phyloP scores from a whole-genome alignment of 257 asterid genomes.

The Capsicum baccatum region DNA sequence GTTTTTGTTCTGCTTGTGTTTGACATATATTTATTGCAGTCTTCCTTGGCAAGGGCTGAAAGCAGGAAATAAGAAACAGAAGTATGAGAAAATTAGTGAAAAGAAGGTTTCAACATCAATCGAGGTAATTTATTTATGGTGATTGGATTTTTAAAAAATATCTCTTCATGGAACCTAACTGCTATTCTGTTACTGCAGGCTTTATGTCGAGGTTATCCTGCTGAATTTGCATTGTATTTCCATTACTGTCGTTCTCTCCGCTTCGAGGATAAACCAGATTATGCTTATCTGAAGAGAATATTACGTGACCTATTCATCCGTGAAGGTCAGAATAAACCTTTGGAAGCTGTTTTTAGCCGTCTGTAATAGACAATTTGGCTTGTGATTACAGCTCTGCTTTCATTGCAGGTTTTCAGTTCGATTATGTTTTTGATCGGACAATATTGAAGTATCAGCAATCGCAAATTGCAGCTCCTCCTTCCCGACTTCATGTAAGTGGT shows the following conservation, averaged over 20 bases:
- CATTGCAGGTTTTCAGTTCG: slow-evolving; percentile 87
- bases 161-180: slow-evolving; percentile 20
- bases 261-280: slow-evolving; percentile 94
- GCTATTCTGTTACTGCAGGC: slow-evolving; percentile 53
- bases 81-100: slow-evolving; percentile 94
- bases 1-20: slow-evolving; percentile 33
- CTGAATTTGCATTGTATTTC: slow-evolving; percentile 97
- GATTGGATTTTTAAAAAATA: slow-evolving; percentile 30
- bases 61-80: slow-evolving; percentile 97
- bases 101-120: slow-evolving; percentile 93
- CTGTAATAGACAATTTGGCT: background rate
- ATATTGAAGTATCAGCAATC: slow-evolving; percentile 96
- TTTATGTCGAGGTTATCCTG: slow-evolving; percentile 85
- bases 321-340: slow-evolving; percentile 51
- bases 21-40: slow-evolving; percentile 59
- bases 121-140: slow-evolving; percentile 60
- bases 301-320: slow-evolving; percentile 98
- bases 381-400: background rate
- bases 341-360: background rate
- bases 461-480: slow-evolving; percentile 84
- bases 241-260: slow-evolving; percentile 97
- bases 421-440: slow-evolving; percentile 98
- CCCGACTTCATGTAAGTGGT: slow-evolving; percentile 71
- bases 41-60: slow-evolving; percentile 98
- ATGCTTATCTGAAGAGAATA: slow-evolving; percentile 94